Evolutionary conservation across 805 yeast species (phyloP).

Genomic region (Lipomyces starkeyi): DNA sequence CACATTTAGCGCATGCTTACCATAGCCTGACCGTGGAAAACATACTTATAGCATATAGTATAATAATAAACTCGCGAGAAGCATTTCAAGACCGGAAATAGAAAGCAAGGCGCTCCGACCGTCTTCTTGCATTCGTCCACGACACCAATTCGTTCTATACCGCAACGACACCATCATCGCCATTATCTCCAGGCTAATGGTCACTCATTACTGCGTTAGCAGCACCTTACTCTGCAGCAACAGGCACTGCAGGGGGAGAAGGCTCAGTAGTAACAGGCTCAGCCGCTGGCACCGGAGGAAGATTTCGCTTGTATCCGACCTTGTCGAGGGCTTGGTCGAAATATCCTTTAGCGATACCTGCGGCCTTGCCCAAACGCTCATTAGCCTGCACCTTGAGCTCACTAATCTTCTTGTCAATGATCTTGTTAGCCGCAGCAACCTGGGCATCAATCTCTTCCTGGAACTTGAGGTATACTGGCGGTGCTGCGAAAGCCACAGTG

Average conservation of each 20-base stretch:
- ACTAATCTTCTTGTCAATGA: constrained; percentile 40
- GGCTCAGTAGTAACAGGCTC: constrained; percentile 3
- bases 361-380: constrained; percentile 22
- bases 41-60: neutral
- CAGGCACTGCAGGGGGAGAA: constrained; percentile 10
- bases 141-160: neutral
- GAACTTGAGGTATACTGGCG: constrained; percentile 73
- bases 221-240: constrained; percentile 12
- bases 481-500: constrained; percentile 71
- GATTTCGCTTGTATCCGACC: constrained; percentile 37
- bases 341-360: constrained; percentile 13
- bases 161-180: constrained; percentile 6
- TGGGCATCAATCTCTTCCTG: constrained; percentile 74
- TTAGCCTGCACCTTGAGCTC: constrained; percentile 23
- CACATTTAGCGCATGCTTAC: neutral
- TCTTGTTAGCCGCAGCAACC: constrained; percentile 39
- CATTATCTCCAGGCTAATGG: neutral
- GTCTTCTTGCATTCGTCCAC: neutral
- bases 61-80: neutral
- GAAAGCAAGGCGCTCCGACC: neutral
- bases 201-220: neutral
- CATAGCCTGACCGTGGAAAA: constrained; percentile 1
- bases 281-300: constrained; percentile 31
- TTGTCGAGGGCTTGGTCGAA: constrained; percentile 27
- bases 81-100: neutral